phyloP scores from a whole-genome alignment of 192 early-diverging fungal species.

The Dimargaris xerosporica region DNA sequence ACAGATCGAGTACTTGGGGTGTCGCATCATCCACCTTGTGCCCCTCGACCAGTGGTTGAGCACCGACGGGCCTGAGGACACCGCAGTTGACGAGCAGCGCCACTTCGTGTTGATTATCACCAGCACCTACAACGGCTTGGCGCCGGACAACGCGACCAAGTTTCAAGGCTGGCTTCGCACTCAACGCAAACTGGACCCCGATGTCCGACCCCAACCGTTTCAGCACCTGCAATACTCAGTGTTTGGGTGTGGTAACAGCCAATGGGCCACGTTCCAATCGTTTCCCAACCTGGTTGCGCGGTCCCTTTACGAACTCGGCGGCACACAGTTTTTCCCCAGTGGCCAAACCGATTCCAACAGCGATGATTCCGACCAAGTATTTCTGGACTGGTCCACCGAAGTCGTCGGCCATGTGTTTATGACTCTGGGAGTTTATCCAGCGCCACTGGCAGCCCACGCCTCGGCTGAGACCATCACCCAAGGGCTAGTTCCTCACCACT shows the following conservation, averaged over 20 bases:
- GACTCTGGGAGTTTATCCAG: background rate
- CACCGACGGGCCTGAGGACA: background rate
- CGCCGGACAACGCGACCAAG: conserved; percentile 35
- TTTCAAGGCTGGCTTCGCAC: conserved; percentile 21
- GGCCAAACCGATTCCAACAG: conserved; percentile 33
- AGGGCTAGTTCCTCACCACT: background rate
- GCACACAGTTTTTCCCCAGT: conserved; percentile 18
- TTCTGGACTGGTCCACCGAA: background rate
- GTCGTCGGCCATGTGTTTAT: background rate
- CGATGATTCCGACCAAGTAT: conserved; percentile 16
- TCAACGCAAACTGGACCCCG: background rate
- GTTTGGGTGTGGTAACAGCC: conserved; percentile 42
- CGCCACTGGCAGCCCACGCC: background rate
- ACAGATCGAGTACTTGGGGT: conserved; percentile 13
- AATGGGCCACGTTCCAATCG: conserved; percentile 40
- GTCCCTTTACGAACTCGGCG: conserved; percentile 31
- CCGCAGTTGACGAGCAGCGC: background rate
- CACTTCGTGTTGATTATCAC: conserved; percentile 21
- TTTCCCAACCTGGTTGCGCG: conserved; percentile 32
- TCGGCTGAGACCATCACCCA: background rate
- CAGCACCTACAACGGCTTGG: conserved; percentile 30
- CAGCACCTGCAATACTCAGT: conserved; percentile 29
- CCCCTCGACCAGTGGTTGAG: background rate
- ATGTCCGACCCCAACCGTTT: conserved; percentile 12
- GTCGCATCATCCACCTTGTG: background rate